Percentiles rank a stretch among this genome's conserved stretches.
phyloP scores from a whole-genome alignment of 73 alveolate species.

The Tetrahymena thermophila region DNA sequence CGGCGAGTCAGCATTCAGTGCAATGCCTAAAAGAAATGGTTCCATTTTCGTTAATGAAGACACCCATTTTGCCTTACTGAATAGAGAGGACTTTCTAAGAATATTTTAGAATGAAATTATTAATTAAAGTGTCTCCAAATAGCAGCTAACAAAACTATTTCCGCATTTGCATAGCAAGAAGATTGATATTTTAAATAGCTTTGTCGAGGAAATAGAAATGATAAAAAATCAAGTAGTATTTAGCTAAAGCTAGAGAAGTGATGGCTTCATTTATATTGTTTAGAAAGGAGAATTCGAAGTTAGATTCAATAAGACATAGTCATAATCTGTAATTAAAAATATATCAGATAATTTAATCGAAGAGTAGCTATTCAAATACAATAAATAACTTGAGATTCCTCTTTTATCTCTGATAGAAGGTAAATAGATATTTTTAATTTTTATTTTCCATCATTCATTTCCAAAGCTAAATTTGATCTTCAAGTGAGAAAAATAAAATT shows the following conservation, averaged over 20 bases:
- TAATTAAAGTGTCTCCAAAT: not conserved
- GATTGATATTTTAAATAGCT: not conserved
- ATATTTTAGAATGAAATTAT: not conserved
- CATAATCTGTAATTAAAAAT: not conserved
- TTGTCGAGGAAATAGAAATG: not conserved
- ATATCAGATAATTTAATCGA: not conserved
- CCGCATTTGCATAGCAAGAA: not conserved
- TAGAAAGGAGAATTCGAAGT: not conserved
- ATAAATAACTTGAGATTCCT: not conserved
- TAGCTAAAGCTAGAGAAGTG: not conserved
- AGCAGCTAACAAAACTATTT: not conserved
- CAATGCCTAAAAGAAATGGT: not conserved
- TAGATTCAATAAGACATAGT: not conserved
- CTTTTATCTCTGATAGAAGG: not conserved
- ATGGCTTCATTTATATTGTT: not conserved
- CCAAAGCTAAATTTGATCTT: not conserved
- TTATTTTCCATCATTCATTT: not conserved
- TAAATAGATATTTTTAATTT: not conserved
- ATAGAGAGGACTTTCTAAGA: not conserved
- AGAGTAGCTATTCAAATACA: not conserved
- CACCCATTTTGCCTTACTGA: not conserved
- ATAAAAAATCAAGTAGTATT: not conserved
- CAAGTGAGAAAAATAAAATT: not conserved
- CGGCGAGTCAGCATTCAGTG: not conserved
- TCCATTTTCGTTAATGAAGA: not conserved